Evolutionary conservation across 441 rosid species (phyloP), one percentile per base, ranked within the genome.

Genomic region (Euphorbia celastroides): DNA sequence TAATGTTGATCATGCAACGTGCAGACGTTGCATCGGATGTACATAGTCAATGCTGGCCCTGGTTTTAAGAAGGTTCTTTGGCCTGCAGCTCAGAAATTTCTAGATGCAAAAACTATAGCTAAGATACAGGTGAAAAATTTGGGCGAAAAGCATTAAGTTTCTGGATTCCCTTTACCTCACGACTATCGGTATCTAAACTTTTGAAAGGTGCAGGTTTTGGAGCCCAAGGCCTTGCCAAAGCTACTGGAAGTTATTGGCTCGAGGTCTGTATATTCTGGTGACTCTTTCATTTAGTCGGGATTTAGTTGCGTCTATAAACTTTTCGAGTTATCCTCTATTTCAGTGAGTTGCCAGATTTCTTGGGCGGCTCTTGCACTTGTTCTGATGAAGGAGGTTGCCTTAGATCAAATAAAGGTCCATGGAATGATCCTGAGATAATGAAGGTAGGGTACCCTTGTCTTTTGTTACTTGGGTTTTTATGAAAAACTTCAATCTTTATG

Each of bases 31-130:
- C 87, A 94, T 73, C 78, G 86, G 56, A 88, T 94, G 98, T 92
- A 81, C 75, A 64, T 94, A 68, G 96, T 94, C 64, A 94, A 94
- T 76, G 98, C 98, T 64, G 98, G 98, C 62, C 81, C 98, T 60
- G 98, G 90, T 59, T 94, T 94, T 83, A 94, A 90, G 74, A 92
- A 81, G 78, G 82, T 92, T 94, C 96, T 92, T 64, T 94, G 98
- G 99, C 99, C 98, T 74, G 93, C 93, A 46, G 99, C 97, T 8
- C 99, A 92, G 75, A 94, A 92, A 66, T 83, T 90, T 82, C 94
- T 94, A 50, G 99, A 94, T 72, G 76, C 84, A 75, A 88, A 83
- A 79, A 94, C 98, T 41, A 80, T 88, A 11, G 74, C 84, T 65
- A 92, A 94, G 85, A 94, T 92, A 79, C 91, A 90, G 75, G 99